phyloP scores from a whole-genome alignment of 768 basidiomycete species.

The Lyophyllum decastes region DNA sequence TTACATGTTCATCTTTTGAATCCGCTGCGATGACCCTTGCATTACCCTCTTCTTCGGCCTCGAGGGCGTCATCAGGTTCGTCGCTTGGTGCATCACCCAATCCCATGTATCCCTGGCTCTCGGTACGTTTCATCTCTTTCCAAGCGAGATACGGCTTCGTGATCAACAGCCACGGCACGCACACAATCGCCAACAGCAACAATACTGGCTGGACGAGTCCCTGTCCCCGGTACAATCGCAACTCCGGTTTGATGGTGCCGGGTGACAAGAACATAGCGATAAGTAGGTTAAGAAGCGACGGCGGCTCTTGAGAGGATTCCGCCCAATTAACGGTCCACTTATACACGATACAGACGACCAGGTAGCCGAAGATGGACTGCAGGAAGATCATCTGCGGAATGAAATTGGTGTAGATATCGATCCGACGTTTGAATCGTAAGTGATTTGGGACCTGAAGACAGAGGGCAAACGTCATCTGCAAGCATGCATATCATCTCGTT shows the following conservation, averaged over 20 bases:
- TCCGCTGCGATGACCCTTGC: conserved; percentile 75
- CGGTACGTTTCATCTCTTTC: conserved; percentile 85
- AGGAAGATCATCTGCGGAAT: conserved; percentile 97
- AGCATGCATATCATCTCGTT: conserved; percentile 12
- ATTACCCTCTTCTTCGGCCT: conserved; percentile 82
- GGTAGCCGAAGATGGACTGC: conserved; percentile 96
- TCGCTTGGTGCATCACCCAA: conserved; percentile 56
- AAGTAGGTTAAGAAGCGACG: conserved; percentile 92
- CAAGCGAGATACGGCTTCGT: conserved; percentile 90
- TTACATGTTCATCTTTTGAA: conserved; percentile 71
- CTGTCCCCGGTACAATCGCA: conserved; percentile 86
- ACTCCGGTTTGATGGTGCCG: conserved; percentile 67
- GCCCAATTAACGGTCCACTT: conserved; percentile 98
- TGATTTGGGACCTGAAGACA: conserved; percentile 97
- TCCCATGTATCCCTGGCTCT: conserved; percentile 83
- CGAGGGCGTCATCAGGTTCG: conserved; percentile 62
- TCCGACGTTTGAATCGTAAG: conserved; percentile 83
- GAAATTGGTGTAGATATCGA: conserved; percentile 93
- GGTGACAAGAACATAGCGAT: conserved; percentile 96
- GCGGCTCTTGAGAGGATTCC: conserved; percentile 64
- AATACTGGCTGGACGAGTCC: conserved; percentile 79
- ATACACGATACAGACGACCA: conserved; percentile 92
- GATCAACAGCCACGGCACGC: conserved; percentile 94
- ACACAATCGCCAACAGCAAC: conserved; percentile 75
- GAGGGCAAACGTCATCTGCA: conserved; percentile 96